Evolutionary conservation across 2,329 filamentous ascomycete species (phyloP).

Genomic region (Sporothrix pseudoabietina): DNA sequence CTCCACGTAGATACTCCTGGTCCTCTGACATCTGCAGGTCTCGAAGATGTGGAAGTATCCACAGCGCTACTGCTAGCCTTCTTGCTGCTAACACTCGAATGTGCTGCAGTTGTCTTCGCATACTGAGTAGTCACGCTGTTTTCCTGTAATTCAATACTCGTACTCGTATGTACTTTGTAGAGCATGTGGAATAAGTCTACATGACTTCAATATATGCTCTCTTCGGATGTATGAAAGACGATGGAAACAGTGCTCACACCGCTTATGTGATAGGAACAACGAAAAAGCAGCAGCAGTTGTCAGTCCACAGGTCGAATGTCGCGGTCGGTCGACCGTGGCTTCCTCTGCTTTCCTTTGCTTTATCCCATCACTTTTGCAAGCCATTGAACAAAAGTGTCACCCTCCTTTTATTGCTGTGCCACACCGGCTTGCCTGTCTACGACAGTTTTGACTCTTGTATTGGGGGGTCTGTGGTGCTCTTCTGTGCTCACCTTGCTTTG

Average conservation of each 20-base stretch:
- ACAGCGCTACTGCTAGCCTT: conserved; percentile 12
- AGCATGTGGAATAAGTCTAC: conserved; percentile 17
- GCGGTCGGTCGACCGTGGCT: neutral
- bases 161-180: neutral
- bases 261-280: neutral
- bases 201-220: neutral
- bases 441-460: conserved; percentile 5
- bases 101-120: neutral
- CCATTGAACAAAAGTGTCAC: neutral
- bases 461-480: neutral
- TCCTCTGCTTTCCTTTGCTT: neutral
- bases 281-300: neutral
- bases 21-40: conserved; percentile 22
- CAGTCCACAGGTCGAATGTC: neutral
- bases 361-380: neutral
- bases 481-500: neutral
- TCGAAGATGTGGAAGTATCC: conserved; percentile 9
- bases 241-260: conserved; percentile 1
- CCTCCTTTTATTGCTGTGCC: neutral
- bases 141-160: conserved; percentile 18
- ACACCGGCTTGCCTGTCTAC: neutral
- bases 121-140: neutral
- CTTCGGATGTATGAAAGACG: neutral
- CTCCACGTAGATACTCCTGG: neutral
- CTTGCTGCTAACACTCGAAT: neutral